Conservation (phyloP, 768 basidiomycete species). For the Hemileccinum rubropunctum region DNA sequence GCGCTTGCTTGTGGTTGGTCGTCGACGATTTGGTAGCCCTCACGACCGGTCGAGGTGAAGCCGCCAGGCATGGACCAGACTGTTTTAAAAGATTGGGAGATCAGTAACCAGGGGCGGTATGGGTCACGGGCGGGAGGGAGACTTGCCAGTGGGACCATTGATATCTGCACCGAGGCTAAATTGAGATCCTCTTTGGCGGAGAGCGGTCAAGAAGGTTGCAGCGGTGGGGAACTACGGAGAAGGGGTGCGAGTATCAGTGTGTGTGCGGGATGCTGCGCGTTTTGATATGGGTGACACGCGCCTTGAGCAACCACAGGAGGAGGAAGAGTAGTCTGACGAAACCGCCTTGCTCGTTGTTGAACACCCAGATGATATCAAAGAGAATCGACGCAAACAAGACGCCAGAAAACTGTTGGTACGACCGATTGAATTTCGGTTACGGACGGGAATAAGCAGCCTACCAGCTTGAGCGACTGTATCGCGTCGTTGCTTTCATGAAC, state of each 20-base stretch:
- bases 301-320: constrained; percentile 59
- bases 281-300: constrained; percentile 12
- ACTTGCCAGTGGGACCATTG: constrained; percentile 55
- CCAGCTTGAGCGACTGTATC: constrained; percentile 60
- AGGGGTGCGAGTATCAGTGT: background rate
- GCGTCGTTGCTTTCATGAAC: constrained; percentile 69
- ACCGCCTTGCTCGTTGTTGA: constrained; percentile 50
- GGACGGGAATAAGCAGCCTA: constrained; percentile 21
- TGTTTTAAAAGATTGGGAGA: constrained; percentile 24
- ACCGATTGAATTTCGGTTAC: background rate
- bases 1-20: constrained; percentile 33
- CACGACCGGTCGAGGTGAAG: constrained; percentile 50
- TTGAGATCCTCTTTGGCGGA: constrained; percentile 58
- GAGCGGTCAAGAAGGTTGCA: constrained; percentile 45
- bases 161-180: constrained; percentile 52
- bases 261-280: background rate
- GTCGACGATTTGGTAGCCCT: constrained; percentile 64
- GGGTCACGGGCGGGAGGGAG: too few relatives aligned
- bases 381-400: constrained; percentile 59
- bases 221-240: constrained; percentile 55
- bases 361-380: constrained; percentile 73
- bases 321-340: constrained; percentile 56
- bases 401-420: constrained; percentile 53
- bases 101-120: background rate
- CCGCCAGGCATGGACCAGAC: constrained; percentile 82